Evolutionary conservation across 2,329 filamentous ascomycete genomes (phyloP).

Genomic region (Daldinia sp.): DNA sequence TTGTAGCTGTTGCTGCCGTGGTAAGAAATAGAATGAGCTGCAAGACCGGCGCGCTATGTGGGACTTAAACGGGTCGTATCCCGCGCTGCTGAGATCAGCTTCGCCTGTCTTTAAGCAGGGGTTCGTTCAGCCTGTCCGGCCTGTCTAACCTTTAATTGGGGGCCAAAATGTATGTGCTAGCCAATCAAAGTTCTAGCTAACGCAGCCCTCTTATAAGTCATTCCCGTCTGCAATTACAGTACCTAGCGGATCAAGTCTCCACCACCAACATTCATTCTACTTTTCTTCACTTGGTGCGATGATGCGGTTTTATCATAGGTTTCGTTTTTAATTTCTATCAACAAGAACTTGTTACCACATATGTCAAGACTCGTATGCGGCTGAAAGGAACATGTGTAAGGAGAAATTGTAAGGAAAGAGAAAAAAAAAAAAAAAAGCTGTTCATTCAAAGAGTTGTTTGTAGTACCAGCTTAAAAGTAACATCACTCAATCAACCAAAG

Average conservation of each 20-base stretch:
- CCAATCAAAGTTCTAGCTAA: conserved; percentile 10
- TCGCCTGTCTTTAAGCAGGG: background rate
- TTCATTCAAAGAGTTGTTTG: no score
- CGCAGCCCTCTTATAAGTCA: conserved; percentile 8
- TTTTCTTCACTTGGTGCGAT: conserved; percentile 7
- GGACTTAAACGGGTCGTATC: background rate
- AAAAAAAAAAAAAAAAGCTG: no score
- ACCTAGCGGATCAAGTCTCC: background rate
- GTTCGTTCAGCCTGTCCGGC: background rate
- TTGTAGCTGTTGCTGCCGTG: background rate
- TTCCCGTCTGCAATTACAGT: background rate
- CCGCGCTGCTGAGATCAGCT: background rate
- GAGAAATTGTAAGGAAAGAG: no score
- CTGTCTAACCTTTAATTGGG: conserved; percentile 9
- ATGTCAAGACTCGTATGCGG: no score
- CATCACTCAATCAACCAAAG: no score
- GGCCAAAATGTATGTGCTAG: conserved; percentile 11
- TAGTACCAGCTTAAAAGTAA: no score
- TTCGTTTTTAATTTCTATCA: no score
- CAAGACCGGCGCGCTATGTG: background rate
- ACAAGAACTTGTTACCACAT: no score
- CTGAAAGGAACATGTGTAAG: no score
- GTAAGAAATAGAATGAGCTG: background rate
- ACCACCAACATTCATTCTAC: background rate
- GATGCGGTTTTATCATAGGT: background rate